These are phyloP conservation scores for Pseudocohnilembus persalinus DNA, from an alignment of 169 alveolate species.

Conservation along the genomic window DNA sequence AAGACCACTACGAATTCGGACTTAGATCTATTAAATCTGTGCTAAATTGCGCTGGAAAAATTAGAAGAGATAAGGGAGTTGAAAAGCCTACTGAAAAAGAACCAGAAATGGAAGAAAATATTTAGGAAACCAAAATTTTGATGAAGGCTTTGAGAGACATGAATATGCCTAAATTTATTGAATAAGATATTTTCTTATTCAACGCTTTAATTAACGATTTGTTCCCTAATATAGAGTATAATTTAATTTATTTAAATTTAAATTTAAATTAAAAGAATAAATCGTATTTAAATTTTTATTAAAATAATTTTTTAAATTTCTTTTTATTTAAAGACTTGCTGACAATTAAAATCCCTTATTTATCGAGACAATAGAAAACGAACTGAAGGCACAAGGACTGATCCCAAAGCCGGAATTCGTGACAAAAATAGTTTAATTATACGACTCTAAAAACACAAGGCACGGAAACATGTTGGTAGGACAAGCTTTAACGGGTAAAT, in stretches of 20 bases:
- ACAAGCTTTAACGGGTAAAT: constrained; percentile 81
- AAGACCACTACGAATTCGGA: constrained; percentile 89
- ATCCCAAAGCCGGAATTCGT: constrained; percentile 77
- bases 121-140: constrained; percentile 76
- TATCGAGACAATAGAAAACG: constrained; percentile 70
- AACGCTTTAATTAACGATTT: constrained; percentile 89
- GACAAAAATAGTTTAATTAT: constrained; percentile 79
- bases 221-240: constrained; percentile 87
- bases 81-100: constrained; percentile 47
- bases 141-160: constrained; percentile 86
- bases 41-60: constrained; percentile 81
- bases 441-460: constrained; percentile 82
- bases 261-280: no score
- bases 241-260: no score
- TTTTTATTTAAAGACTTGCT: no score
- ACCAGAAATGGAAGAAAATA: constrained; percentile 80
- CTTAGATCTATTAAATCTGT: constrained; percentile 89
- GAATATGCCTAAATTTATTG: constrained; percentile 83
- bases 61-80: constrained; percentile 63
- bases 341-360: constrained; percentile 75
- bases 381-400: constrained; percentile 69
- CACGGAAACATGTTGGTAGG: constrained; percentile 90
- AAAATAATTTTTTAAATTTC: no score
- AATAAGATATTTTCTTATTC: constrained; percentile 90
- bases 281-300: background rate